These are phyloP conservation scores for Annulohypoxylon nitens DNA, from an alignment of 495 filamentous ascomycete species.

Conservation along the genomic window DNA sequence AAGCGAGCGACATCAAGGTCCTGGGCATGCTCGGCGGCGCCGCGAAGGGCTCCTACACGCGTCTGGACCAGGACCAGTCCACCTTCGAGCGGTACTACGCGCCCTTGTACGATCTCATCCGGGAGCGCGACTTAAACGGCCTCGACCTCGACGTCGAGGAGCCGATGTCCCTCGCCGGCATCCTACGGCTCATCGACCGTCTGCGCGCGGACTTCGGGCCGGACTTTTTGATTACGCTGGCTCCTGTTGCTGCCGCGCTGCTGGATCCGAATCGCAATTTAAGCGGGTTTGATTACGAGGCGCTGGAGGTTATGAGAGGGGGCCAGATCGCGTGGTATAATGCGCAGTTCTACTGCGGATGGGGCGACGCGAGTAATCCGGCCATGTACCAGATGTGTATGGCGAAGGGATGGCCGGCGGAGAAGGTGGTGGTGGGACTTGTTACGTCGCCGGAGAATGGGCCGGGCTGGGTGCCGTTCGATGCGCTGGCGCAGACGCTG, in stretches of 20 bases:
- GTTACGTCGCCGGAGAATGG: constrained; percentile 79
- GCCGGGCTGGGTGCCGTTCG: constrained; percentile 58
- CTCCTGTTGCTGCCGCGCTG: constrained; percentile 82
- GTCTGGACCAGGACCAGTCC: constrained; percentile 67
- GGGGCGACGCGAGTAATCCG: constrained; percentile 72
- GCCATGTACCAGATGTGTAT: constrained; percentile 75
- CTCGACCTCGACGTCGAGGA: constrained; percentile 90
- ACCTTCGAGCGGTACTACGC: constrained; percentile 76
- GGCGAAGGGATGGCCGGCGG: constrained; percentile 71
- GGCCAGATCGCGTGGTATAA: constrained; percentile 81
- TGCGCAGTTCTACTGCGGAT: constrained; percentile 86
- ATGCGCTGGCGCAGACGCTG: constrained; percentile 56
- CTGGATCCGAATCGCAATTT: constrained; percentile 67
- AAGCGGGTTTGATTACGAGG: constrained; percentile 79
- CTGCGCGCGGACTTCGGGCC: constrained; percentile 78
- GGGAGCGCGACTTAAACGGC: constrained; percentile 71
- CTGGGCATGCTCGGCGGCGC: constrained; percentile 89
- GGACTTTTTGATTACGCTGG: constrained; percentile 79
- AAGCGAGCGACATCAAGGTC: constrained; percentile 75
- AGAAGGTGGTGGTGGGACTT: constrained; percentile 77
- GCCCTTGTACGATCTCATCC: constrained; percentile 71
- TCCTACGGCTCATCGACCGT: constrained; percentile 77
- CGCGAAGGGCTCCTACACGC: constrained; percentile 74
- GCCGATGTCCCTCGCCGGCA: constrained; percentile 74
- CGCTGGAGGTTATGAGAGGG: constrained; percentile 65